Percentiles rank a stretch among this genome's conserved stretches.
Evolutionary conservation across 2,329 filamentous ascomycete species (phyloP).

Genomic region (Beauveria rudraprayagi): DNA sequence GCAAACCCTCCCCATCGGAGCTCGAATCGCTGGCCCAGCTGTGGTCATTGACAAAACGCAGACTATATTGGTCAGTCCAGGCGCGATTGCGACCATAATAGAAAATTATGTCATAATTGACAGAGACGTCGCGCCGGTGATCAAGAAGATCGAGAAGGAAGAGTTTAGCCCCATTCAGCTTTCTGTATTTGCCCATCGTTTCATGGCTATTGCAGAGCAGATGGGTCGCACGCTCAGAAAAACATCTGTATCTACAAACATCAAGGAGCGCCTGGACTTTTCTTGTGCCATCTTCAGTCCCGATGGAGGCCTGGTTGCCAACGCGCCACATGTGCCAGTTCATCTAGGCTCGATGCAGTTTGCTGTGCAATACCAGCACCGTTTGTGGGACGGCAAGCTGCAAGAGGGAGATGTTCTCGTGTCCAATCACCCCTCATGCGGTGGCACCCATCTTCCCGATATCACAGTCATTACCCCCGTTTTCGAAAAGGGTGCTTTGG

Average conservation of each 20-base stretch:
- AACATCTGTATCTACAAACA: slow-evolving; percentile 68
- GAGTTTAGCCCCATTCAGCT: slow-evolving; percentile 53
- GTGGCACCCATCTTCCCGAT: slow-evolving; percentile 32
- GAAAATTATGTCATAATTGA: slow-evolving; percentile 30
- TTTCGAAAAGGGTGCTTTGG: slow-evolving; percentile 33
- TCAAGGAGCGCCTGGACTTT: slow-evolving; percentile 75
- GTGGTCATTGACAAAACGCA: slow-evolving; percentile 62
- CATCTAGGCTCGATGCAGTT: slow-evolving; percentile 76
- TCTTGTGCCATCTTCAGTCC: slow-evolving; percentile 72
- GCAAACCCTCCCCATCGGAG: slow-evolving; percentile 14
- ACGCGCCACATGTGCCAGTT: slow-evolving; percentile 68
- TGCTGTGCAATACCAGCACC: slow-evolving; percentile 60
- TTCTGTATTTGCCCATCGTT: slow-evolving; percentile 69
- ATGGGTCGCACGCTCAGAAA: slow-evolving; percentile 77
- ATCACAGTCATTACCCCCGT: slow-evolving; percentile 30
- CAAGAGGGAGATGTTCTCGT: slow-evolving; percentile 28
- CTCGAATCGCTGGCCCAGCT: slow-evolving; percentile 24
- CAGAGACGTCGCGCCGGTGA: neutral
- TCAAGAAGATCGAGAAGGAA: slow-evolving; percentile 9
- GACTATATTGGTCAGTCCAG: slow-evolving; percentile 60
- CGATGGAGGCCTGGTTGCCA: slow-evolving; percentile 65
- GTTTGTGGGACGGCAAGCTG: slow-evolving; percentile 52
- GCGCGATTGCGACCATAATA: slow-evolving; percentile 25
- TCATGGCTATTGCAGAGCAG: slow-evolving; percentile 79
- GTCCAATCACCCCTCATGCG: slow-evolving; percentile 27